A percentile compares a stretch with the other conserved stretches of the same genome.
These are phyloP conservation scores for Triticum turgidum DNA, from an alignment of 176 grass and related monocot species.

Conservation along the genomic window DNA sequence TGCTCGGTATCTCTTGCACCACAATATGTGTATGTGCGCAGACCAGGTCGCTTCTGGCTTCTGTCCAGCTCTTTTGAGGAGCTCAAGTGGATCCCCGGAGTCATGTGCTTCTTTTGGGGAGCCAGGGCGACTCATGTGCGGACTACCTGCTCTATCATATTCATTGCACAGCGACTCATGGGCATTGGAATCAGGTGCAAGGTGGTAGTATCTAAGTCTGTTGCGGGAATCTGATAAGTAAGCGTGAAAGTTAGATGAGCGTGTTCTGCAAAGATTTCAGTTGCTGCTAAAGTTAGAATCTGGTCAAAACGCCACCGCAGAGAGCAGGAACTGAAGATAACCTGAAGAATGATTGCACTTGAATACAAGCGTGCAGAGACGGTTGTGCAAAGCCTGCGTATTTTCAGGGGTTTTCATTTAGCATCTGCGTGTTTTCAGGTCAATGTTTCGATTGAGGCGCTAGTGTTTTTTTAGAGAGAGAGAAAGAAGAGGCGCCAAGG, in stretches of 20 bases:
- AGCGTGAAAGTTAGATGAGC: neutral
- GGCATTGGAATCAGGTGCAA: neutral
- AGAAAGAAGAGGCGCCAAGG: too few species aligned
- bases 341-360: neutral
- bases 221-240: neutral
- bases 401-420: too few species aligned
- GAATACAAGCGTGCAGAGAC: too few species aligned
- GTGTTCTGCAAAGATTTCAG: neutral
- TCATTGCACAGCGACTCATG: neutral
- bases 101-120: neutral
- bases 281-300: neutral
- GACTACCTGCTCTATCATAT: neutral
- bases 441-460: conserved; percentile 16
- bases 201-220: neutral
- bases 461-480: too few species aligned
- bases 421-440: neutral
- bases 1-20: too few species aligned
- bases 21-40: too few species aligned
- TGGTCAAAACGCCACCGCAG: neutral
- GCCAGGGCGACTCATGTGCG: neutral
- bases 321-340: neutral
- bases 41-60: neutral
- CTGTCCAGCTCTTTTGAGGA: neutral
- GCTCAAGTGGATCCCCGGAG: neutral
- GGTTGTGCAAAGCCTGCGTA: neutral